Evolutionary conservation across 1,284 basidiomycete genomes (phyloP).

Genomic region (Xerocomus cyaneibrunnescens): DNA sequence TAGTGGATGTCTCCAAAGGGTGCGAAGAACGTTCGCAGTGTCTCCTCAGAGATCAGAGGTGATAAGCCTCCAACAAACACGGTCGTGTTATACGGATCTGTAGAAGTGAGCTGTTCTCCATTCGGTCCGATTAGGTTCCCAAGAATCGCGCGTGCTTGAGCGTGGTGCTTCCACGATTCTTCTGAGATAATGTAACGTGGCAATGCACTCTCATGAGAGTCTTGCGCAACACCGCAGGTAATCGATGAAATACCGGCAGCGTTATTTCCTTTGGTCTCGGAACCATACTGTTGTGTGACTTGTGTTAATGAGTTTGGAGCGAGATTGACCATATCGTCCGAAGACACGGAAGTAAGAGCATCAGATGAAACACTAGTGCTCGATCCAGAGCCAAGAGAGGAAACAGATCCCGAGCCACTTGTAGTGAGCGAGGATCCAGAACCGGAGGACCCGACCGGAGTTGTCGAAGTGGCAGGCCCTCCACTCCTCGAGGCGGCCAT

Average conservation of each 20-base stretch:
- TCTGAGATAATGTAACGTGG: slow-evolving; percentile 60
- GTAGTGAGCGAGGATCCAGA: slow-evolving; percentile 53
- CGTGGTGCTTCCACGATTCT: slow-evolving; percentile 80
- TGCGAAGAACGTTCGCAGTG: slow-evolving; percentile 81
- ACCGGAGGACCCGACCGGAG: slow-evolving; percentile 46
- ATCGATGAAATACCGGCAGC: slow-evolving; percentile 39
- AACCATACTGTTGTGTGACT: slow-evolving; percentile 47
- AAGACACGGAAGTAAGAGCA: slow-evolving; percentile 42
- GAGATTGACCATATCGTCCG: slow-evolving; percentile 51
- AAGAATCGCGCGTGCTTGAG: slow-evolving; percentile 74
- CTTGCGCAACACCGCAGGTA: slow-evolving; percentile 41
- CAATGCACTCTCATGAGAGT: slow-evolving; percentile 40
- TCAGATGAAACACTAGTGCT: slow-evolving; percentile 48
- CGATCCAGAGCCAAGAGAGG: slow-evolving; percentile 56
- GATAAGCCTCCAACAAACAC: slow-evolving; percentile 90
- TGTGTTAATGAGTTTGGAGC: slow-evolving; percentile 45
- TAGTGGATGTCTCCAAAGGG: slow-evolving; percentile 93
- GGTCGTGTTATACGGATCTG: slow-evolving; percentile 90
- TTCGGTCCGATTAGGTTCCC: slow-evolving; percentile 80
- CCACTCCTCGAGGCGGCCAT: slow-evolving; percentile 49
- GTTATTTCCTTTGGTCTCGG: slow-evolving; percentile 36
- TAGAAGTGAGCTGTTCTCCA: slow-evolving; percentile 79
- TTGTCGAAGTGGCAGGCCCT: slow-evolving; percentile 39
- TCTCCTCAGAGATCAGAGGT: slow-evolving; percentile 84
- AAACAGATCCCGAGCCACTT: slow-evolving; percentile 50